Evolutionary conservation across 306 rosid species (phyloP), one percentile per base, ranked within the genome.

Genomic region (Geum urbanum): DNA sequence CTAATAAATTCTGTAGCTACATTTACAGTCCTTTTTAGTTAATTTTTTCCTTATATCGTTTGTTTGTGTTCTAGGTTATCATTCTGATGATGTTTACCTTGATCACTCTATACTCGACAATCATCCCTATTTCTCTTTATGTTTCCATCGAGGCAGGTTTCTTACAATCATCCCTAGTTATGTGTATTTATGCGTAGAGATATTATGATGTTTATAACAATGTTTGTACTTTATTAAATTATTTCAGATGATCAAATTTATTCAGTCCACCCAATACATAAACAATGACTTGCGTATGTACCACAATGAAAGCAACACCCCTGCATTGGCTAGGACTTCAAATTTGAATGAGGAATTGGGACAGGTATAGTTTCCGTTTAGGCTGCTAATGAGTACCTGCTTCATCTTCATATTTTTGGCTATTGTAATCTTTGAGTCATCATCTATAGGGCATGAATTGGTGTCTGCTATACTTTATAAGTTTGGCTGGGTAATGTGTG

Each of bases 291-390:
- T 91, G 76, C 77, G 74, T 59, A 94, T 94, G 99, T 94, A 84
- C 81, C 99, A 94, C 69, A 80, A 10, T 24, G 99, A 94, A 64
- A 87, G 87, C 74, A 89, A 94, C 62, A 94, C 99, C 69, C 97
- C 99, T 40, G 99, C 97, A 47, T 77, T 88, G 88, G 99, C 99
- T 71, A 86, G 99, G 81, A 94, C 99, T 58, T 94, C 99, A 49
- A 94, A 94, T 84, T 80, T 94, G 88, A 94, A 94, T 78, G 98
- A 94, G 82, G 98, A 94, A 86, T 92, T 94, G 63, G 98, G 98
- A 48, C 98, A 94, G 97, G 97, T 90, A 80, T 51, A 71, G 66
- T 65, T 70, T 18, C 51, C 12, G 9, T 35, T 41, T 74, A 24
- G 47, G 61, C 68, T 16, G 71, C 45, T 56, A 35, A 11, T 50